A percentile compares a stretch with the other conserved stretches of the same genome.
Conservation (phyloP, 106 monocot genomes). For the Dioscorea alata region DNA sequence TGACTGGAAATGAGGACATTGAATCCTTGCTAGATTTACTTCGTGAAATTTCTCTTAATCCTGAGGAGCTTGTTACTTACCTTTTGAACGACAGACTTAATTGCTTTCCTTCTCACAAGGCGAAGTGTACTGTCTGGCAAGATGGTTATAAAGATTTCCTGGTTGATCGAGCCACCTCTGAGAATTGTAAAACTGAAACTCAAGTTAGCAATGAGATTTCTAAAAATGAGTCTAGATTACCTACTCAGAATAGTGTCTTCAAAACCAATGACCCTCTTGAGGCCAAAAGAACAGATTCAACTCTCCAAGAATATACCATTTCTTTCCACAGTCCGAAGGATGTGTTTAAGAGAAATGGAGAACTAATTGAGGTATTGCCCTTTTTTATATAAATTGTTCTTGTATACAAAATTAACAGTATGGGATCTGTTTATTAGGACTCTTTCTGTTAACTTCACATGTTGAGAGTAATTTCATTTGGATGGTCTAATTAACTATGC, state of each 20-base stretch:
- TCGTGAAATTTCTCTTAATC: slow-evolving; percentile 45
- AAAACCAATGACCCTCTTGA: slow-evolving; percentile 19
- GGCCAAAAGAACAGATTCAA: slow-evolving; percentile 29
- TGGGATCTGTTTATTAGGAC: too few species aligned
- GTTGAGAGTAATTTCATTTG: too few species aligned
- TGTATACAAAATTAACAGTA: too few species aligned
- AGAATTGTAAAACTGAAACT: slow-evolving; percentile 11
- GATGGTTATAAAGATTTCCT: slow-evolving; percentile 21
- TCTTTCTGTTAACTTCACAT: too few species aligned
- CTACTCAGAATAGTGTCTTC: background rate
- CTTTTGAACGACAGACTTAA: slow-evolving; percentile 46
- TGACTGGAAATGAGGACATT: slow-evolving; percentile 21
- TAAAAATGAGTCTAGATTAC: slow-evolving; percentile 8
- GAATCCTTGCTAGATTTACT: slow-evolving; percentile 32
- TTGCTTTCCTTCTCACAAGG: slow-evolving; percentile 21
- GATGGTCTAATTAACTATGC: background rate
- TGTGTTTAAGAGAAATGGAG: slow-evolving; percentile 77
- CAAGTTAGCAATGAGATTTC: background rate
- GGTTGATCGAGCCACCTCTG: slow-evolving; percentile 6
- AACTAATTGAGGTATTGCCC: slow-evolving; percentile 73
- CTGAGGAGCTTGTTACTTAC: slow-evolving; percentile 30
- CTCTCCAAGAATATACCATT: slow-evolving; percentile 9
- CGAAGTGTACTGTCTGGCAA: slow-evolving; percentile 50
- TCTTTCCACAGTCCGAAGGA: slow-evolving; percentile 71
- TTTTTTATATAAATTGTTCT: background rate